A percentile compares a stretch with the other conserved stretches of the same genome.
Evolutionary conservation across 305 asterid species (phyloP).

Genomic region (Fraxinus floribunda): DNA sequence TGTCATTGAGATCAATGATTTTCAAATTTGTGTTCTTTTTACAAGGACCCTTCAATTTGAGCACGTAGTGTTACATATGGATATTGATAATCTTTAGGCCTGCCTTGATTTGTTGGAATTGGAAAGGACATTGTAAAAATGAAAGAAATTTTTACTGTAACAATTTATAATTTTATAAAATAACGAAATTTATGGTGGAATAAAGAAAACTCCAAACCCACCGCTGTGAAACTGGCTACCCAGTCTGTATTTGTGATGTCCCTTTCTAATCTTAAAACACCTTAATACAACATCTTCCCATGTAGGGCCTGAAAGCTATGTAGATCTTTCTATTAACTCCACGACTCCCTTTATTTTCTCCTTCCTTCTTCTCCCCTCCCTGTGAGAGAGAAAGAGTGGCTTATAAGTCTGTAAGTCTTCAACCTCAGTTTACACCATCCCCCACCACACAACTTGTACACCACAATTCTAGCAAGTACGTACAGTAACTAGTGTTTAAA

Average conservation of each 20-base stretch:
- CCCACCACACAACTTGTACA: constrained; percentile 20
- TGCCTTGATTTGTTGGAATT: background rate
- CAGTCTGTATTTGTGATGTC: constrained; percentile 61
- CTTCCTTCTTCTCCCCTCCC: background rate
- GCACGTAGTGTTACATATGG: background rate
- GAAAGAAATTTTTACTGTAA: background rate
- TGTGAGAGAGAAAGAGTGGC: background rate
- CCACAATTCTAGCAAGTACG: constrained; percentile 12
- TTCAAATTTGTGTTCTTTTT: background rate
- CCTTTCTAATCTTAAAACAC: constrained; percentile 58
- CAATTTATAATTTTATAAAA: background rate
- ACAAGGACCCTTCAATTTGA: background rate
- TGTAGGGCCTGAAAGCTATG: constrained; percentile 58
- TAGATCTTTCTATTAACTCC: constrained; percentile 53
- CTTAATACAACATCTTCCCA: constrained; percentile 42
- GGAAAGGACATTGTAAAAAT: background rate
- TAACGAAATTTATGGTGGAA: constrained; percentile 35
- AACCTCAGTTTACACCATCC: background rate
- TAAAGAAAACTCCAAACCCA: constrained; percentile 65
- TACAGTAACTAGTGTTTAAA: background rate
- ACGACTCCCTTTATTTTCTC: constrained; percentile 11
- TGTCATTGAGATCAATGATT: background rate
- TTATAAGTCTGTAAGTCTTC: background rate
- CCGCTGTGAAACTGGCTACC: constrained; percentile 65
- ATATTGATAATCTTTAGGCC: background rate